Evolutionary conservation across 805 yeast genomes (phyloP), one percentile per base, ranked within the genome.

Genomic region (Zygotorulaspora florentina): DNA sequence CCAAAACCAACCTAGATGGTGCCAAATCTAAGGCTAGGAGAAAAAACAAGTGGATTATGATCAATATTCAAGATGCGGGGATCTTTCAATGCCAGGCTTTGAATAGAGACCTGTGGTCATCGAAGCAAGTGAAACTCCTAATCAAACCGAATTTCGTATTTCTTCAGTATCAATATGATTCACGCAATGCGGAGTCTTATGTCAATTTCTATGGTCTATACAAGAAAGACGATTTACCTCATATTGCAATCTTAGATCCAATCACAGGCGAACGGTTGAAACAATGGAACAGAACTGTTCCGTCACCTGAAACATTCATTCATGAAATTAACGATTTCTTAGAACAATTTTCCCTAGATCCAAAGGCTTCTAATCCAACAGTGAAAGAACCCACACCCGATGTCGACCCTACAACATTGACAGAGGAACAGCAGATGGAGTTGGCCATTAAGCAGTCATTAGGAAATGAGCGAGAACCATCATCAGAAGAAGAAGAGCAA

Each of bases 21-120:
- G 98, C 98, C 2, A 86, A 82, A 54, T 52, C 57, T 1, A 72
- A 74, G 50, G 97, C 95, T 1, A 75, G 56, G 46, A 66, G 65
- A 27, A 74, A 71, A 47, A 71, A 78, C 43, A 87, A 83, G 65
- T 90, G 97, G 96, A 75, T 93, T 7, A 68, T 93, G 56, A 75
- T 93, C 18, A 93, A 93, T 62, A 79, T 93, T 40, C 99, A 93
- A 65, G 95, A 91, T 58, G 70, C 80, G 20, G 71, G 85, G 1
- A 93, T 87, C 59, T 93, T 93, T 60, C 79, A 80, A 54, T 90
- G 97, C 59, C 98, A 91, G 62, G 82, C 85, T 27, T 68, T 93
- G 43, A 93, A 93, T 65, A 76, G 99, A 49, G 99, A 93, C 65
- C 80, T 93, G 51, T 93, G 98, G 98, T 79, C 93, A 13, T 75